Evolutionary conservation across 352 stramenopile genomes (phyloP), one percentile per base, ranked within the genome.

Genomic region (Globisporangium spiculum): DNA sequence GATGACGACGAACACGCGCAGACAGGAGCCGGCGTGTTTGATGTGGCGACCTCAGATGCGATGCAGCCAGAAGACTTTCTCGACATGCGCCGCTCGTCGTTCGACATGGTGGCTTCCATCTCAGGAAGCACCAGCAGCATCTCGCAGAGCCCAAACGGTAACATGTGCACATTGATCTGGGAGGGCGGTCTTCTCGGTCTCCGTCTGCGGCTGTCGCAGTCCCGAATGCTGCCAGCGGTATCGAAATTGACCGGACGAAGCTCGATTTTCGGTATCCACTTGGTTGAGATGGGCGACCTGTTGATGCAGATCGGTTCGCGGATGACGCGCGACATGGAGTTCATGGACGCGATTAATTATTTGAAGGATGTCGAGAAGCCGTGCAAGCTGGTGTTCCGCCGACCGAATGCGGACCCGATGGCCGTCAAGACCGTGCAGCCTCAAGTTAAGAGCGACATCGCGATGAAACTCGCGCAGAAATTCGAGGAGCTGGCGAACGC

Each of bases 171-270:
- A 48, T 66, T 96, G 16, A 69, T 96, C 5, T 96, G 88, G 88
- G 88, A 96, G 72, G 88, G 85, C 50, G 88, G 88, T 4, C 65
- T 94, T 24, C 73, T 96, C 20, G 88, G 88, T 8, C 61, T 96
- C 7, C 74, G 88, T 12, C 68, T 96, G 65, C 83, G 86, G 2
- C 90, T 93, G 73, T 94, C 88, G 34, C 84, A 93, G 71, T 93
- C 88, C 10, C 75, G 80, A 2, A 89, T 92, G 70, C 81, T 94
- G 61, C 88, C 88, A 0, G 83, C 84, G 0, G 88, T 96, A 30
- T 94, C 88, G 41, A 94, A 94, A 70, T 76, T 96, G 70, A 96
- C 86, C 10, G 88, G 88, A 3, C 88, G 89, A 57, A 96, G 88
- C 74, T 80, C 86, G 12, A 96, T 96, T 66, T 85, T 88, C 60